Base-by-base conservation (phyloP, 306 rosid species). In the Gillenia trifoliata region DNA sequence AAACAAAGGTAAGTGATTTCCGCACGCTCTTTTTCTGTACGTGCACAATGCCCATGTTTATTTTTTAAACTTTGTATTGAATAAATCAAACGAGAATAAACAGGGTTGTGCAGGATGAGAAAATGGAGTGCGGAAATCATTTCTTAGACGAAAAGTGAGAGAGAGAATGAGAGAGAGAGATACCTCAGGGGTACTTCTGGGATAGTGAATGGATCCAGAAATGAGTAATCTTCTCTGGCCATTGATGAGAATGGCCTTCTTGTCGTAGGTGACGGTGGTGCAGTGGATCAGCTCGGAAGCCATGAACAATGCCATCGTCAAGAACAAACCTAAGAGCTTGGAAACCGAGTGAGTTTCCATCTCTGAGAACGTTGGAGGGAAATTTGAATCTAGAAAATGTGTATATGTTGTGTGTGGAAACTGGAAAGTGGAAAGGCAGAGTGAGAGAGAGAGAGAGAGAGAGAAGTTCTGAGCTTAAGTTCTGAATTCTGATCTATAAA, bases 161-260 rank as follows among this genome's bases (percentile, higher is more conserved):
- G 6, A 28, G 43, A 65, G 38, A 26, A 36, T 61, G 40, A 31
- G 52, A 63, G 60, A 38, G 4, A 61, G 41, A 22, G 74, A 28
- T 80, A 89, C 98, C 30, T 91, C 90, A 43, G 97, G 98, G 26
- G 96, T 87, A 85, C 98, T 94, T 86, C 98, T 86, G 72, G 98
- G 97, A 81, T 94, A 94, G 85, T 91, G 98, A 82, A 94, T 94
- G 76, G 99, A 94, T 11, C 99, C 99, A 9, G 99, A 94, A 55
- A 94, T 79, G 74, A 94, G 95, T 57, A 94, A 71, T 86, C 85
- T 92, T 79, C 99, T 81, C 61, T 71, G 88, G 84, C 97, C 97
- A 82, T 92, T 84, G 86, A 94, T 92, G 85, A 92, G 67, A 75
- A 94, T 89, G 77, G 97, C 78, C 79, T 90, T 94, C 70, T 70